A percentile compares a stretch with the other conserved stretches of the same genome.
Evolutionary conservation across 768 basidiomycete species (phyloP).

Genomic region (Glaciozyma martinii): DNA sequence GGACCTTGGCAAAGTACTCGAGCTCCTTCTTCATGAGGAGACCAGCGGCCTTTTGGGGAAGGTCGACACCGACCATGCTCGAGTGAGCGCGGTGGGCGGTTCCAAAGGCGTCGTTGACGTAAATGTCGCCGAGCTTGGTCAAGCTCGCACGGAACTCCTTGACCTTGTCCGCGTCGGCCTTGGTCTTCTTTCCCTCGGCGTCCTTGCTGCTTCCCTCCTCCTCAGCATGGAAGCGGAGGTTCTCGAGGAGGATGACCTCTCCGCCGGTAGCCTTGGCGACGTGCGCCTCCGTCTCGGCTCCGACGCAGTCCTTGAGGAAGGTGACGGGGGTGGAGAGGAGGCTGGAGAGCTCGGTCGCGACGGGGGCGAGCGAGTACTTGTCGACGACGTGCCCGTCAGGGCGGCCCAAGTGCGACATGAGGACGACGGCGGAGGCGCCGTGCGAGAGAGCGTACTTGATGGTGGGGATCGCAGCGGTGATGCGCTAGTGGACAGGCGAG

Average conservation of each 20-base stretch:
- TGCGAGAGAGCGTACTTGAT: slow-evolving; percentile 85
- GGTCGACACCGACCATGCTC: slow-evolving; percentile 93
- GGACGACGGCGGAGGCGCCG: slow-evolving; percentile 71
- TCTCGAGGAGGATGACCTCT: slow-evolving; percentile 82
- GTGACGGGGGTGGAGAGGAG: slow-evolving; percentile 61
- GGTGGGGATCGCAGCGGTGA: slow-evolving; percentile 91
- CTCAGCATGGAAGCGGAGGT: slow-evolving; percentile 95
- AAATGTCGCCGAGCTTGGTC: slow-evolving; percentile 85
- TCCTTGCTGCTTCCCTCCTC: slow-evolving; percentile 94
- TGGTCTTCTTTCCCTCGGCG: slow-evolving; percentile 86
- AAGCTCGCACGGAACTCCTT: slow-evolving; percentile 75
- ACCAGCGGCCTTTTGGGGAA: slow-evolving; percentile 84
- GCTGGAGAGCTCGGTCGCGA: slow-evolving; percentile 68
- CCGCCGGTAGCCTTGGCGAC: slow-evolving; percentile 55
- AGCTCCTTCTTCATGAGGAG: slow-evolving; percentile 98
- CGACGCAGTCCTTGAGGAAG: slow-evolving; percentile 79
- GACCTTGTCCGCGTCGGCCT: slow-evolving; percentile 76
- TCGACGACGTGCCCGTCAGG: slow-evolving; percentile 82
- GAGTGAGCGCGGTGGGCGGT: slow-evolving; percentile 98
- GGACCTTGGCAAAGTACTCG: slow-evolving; percentile 95
- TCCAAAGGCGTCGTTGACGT: slow-evolving; percentile 97
- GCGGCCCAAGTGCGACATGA: slow-evolving; percentile 97
- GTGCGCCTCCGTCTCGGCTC: slow-evolving; percentile 68
- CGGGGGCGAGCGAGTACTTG: slow-evolving; percentile 85
- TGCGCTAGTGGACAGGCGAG: slow-evolving; percentile 53